Conservation (phyloP, 306 rosid species). For the Acacia acuminata region DNA sequence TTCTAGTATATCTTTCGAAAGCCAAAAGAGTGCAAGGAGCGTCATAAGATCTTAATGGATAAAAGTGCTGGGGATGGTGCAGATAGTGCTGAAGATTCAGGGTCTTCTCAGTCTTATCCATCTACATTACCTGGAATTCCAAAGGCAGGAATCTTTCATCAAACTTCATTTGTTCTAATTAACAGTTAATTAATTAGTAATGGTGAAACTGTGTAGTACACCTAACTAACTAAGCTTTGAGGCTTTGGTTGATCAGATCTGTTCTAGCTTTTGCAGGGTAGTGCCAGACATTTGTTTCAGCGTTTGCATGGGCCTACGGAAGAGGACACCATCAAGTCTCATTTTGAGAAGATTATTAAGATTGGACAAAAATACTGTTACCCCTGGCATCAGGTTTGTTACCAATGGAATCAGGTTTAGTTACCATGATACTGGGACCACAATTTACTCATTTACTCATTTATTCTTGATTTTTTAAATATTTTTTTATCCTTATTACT, state of each 20-base stretch:
- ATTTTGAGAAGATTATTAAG: slow-evolving; percentile 79
- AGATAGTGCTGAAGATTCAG: slow-evolving; percentile 93
- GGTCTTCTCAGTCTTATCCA: slow-evolving; percentile 84
- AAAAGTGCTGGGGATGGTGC: slow-evolving; percentile 77
- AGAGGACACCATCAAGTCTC: slow-evolving; percentile 76
- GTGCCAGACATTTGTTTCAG: slow-evolving; percentile 89
- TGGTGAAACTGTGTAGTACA: neutral
- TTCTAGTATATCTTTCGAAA: slow-evolving; percentile 75
- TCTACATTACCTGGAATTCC: slow-evolving; percentile 86
- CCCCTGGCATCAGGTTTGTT: slow-evolving; percentile 62
- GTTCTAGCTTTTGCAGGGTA: slow-evolving; percentile 60
- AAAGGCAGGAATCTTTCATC: slow-evolving; percentile 54
- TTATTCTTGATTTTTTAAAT: neutral
- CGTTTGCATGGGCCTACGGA: slow-evolving; percentile 84
- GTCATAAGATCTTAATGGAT: slow-evolving; percentile 82
- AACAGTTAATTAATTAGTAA: neutral
- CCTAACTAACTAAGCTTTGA: slow-evolving; percentile 2
- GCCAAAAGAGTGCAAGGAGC: slow-evolving; percentile 88
- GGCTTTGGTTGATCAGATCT: slow-evolving; percentile 30
- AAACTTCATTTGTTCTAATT: neutral
- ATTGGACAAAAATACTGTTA: slow-evolving; percentile 68
- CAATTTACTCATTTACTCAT: neutral
- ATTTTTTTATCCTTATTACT: neutral
- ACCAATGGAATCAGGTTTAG: slow-evolving; percentile 50
- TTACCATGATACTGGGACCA: neutral